phyloP scores from a whole-genome alignment of 1,284 basidiomycete species.

The Flammula alnicola region DNA sequence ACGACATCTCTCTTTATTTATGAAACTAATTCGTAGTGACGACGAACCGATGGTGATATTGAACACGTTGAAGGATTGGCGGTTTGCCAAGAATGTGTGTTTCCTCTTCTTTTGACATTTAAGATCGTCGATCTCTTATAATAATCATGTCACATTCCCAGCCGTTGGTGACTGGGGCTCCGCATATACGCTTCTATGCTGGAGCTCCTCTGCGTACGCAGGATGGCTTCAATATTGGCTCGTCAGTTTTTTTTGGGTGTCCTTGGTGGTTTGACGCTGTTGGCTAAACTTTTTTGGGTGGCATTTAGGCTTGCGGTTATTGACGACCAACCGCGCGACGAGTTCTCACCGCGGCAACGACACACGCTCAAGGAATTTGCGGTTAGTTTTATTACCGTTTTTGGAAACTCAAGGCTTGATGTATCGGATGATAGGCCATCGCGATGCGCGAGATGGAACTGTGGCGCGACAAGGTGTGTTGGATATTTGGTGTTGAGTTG shows the following conservation, averaged over 20 bases:
- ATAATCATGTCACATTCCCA: conserved; percentile 37
- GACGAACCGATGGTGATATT: conserved; percentile 90
- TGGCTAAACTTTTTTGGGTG: conserved; percentile 8
- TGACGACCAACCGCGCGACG: conserved; percentile 82
- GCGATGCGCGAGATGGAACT: conserved; percentile 97
- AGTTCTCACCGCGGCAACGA: conserved; percentile 88
- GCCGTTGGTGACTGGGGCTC: conserved; percentile 75
- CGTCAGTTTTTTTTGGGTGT: conserved; percentile 43
- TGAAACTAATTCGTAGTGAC: conserved; percentile 53
- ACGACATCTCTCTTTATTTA: background rate
- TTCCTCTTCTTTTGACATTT: background rate
- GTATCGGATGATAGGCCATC: too few species aligned
- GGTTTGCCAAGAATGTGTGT: conserved; percentile 80
- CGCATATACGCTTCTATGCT: conserved; percentile 87
- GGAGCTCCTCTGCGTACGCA: conserved; percentile 88
- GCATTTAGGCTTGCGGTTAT: conserved; percentile 82
- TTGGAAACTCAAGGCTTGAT: background rate
- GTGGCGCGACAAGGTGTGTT: conserved; percentile 85
- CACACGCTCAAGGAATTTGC: conserved; percentile 96
- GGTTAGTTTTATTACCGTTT: conserved; percentile 32
- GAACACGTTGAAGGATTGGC: conserved; percentile 85
- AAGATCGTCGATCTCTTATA: conserved; percentile 3
- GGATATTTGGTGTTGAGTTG: conserved; percentile 38
- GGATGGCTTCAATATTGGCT: conserved; percentile 91
- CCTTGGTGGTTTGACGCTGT: background rate